phyloP scores from a whole-genome alignment of 2,329 filamentous ascomycete genomes.

The Colletotrichum sp. region DNA sequence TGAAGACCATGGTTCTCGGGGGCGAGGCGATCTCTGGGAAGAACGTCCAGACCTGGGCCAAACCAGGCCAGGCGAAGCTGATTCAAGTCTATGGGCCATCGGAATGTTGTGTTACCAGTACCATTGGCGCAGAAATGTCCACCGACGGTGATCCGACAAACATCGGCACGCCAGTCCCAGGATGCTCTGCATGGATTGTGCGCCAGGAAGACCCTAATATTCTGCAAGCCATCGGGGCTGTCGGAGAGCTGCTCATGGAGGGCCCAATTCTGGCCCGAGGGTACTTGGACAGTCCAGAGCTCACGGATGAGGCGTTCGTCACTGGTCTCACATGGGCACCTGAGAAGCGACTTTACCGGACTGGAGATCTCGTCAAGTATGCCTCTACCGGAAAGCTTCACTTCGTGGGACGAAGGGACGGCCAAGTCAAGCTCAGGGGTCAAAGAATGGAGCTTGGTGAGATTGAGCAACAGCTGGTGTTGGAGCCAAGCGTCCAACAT shows the following conservation, averaged over 20 bases:
- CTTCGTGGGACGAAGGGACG: slow-evolving; percentile 75
- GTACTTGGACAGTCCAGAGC: slow-evolving; percentile 68
- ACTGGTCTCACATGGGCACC: slow-evolving; percentile 68
- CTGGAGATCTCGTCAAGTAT: slow-evolving; percentile 81
- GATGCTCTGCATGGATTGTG: slow-evolving; percentile 20
- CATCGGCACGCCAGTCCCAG: slow-evolving; percentile 28
- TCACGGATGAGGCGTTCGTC: slow-evolving; percentile 71
- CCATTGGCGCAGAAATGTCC: slow-evolving; percentile 31
- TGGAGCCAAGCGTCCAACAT: not conserved
- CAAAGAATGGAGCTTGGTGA: slow-evolving; percentile 81
- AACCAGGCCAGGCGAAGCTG: slow-evolving; percentile 36
- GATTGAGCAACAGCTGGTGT: slow-evolving; percentile 55
- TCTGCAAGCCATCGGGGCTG: slow-evolving; percentile 11
- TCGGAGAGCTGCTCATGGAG: slow-evolving; percentile 25
- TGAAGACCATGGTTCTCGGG: slow-evolving; percentile 50
- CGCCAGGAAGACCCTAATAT: slow-evolving; percentile 2
- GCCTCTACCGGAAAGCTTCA: slow-evolving; percentile 76
- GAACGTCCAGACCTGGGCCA: slow-evolving; percentile 50
- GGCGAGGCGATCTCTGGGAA: slow-evolving; percentile 57
- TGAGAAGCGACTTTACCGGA: slow-evolving; percentile 69
- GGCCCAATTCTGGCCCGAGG: slow-evolving; percentile 43
- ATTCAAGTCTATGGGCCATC: slow-evolving; percentile 58
- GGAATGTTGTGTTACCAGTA: slow-evolving; percentile 47
- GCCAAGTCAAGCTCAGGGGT: slow-evolving; percentile 81
- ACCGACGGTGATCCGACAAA: slow-evolving; percentile 43